phyloP scores from a whole-genome alignment of 73 alveolate species.

The Effrenium voratum region DNA sequence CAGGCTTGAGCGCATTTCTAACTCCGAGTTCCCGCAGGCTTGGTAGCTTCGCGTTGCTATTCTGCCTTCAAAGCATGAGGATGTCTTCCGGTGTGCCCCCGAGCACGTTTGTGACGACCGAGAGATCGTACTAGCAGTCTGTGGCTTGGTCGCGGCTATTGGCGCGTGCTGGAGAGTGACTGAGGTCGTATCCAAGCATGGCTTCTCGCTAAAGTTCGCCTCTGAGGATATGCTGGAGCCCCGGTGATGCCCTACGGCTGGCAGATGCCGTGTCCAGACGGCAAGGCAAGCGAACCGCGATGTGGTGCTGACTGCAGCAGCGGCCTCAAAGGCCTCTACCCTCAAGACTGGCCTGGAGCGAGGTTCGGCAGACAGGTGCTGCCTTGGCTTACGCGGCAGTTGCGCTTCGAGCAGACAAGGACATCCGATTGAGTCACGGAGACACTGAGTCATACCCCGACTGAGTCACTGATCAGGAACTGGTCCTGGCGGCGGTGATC shows the following conservation, averaged over 20 bases:
- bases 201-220: constrained; percentile 68
- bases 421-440: too few species aligned
- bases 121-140: constrained; percentile 27
- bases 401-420: constrained; percentile 23
- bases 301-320: constrained; percentile 40
- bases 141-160: not conserved
- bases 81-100: constrained; percentile 42
- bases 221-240: constrained; percentile 9
- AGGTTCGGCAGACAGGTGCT: constrained; percentile 59
- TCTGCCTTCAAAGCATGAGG: not conserved
- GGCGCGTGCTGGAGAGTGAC: not conserved
- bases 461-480: not conserved
- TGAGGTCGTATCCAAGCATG: constrained; percentile 46
- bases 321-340: not conserved
- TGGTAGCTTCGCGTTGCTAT: not conserved
- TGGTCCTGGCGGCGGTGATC: constrained; percentile 28
- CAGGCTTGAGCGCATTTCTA: constrained; percentile 2
- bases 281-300: constrained; percentile 5
- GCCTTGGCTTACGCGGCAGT: constrained; percentile 55
- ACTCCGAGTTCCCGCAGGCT: constrained; percentile 44
- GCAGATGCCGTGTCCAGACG: not conserved
- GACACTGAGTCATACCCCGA: not conserved
- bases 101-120: constrained; percentile 38
- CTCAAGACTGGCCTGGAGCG: too few species aligned
- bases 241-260: not conserved